Percentiles rank a stretch among this genome's conserved stretches.
Evolutionary conservation across 164 flowering plant genomes (phyloP).

Genomic region (Warburgia ugandensis): DNA sequence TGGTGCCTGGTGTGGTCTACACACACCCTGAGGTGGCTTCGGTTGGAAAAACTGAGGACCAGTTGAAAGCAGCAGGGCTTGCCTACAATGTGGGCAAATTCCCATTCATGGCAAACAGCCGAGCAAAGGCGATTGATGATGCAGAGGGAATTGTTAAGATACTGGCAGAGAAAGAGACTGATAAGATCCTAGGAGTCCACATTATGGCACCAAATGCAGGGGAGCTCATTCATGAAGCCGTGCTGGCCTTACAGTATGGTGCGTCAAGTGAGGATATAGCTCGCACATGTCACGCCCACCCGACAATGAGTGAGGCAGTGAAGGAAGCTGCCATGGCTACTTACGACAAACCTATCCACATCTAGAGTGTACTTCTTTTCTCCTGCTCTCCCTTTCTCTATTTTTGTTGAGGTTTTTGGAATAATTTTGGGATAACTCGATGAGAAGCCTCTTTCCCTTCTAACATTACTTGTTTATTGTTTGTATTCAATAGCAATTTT

Average conservation of each 20-base stretch:
- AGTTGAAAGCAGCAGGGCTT: constrained; percentile 63
- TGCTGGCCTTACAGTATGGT: constrained; percentile 72
- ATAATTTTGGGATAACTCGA: constrained; percentile 6
- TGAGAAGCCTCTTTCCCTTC: not conserved
- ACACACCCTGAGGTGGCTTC: constrained; percentile 92
- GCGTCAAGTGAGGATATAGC: constrained; percentile 93
- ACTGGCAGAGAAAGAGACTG: constrained; percentile 75
- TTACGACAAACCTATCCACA: constrained; percentile 91
- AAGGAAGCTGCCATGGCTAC: constrained; percentile 98
- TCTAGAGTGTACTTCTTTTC: constrained; percentile 14
- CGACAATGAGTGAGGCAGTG: constrained; percentile 88
- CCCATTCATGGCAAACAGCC: constrained; percentile 85
- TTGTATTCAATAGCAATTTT: too few species aligned
- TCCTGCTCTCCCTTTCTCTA: not conserved
- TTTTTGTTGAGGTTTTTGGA: constrained; percentile 1
- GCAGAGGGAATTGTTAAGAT: constrained; percentile 92
- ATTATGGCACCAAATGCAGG: constrained; percentile 90
- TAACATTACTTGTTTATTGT: not conserved
- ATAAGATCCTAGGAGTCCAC: constrained; percentile 85
- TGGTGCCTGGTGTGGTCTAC: constrained; percentile 90
- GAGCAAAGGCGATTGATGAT: constrained; percentile 88
- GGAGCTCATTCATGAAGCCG: constrained; percentile 91
- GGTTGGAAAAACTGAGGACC: constrained; percentile 94
- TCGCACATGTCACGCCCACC: constrained; percentile 92
- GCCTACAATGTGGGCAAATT: constrained; percentile 74